Percentiles rank a stretch among this genome's conserved stretches.
Evolutionary conservation across 2,329 filamentous ascomycete species (phyloP).

Genomic region (Cladosporium velox): DNA sequence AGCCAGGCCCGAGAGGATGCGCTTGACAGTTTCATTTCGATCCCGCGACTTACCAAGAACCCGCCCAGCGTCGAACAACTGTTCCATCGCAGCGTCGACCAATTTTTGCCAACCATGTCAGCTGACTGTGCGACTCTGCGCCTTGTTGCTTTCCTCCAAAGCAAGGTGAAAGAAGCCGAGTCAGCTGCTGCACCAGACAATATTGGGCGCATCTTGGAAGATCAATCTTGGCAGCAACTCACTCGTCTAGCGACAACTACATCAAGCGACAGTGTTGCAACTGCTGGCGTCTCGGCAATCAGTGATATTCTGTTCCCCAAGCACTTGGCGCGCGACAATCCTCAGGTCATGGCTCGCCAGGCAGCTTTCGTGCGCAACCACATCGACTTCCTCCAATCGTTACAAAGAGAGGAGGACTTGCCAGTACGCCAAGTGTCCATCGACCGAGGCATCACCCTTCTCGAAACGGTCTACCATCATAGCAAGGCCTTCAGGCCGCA

Average conservation of each 20-base stretch:
- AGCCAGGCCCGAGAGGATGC: constrained; percentile 22
- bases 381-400: constrained; percentile 20
- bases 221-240: constrained; percentile 27
- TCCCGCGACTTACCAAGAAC: constrained; percentile 4
- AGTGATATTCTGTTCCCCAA: constrained; percentile 26
- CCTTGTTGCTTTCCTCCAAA: constrained; percentile 22
- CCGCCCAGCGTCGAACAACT: constrained; percentile 5
- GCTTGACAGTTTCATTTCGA: constrained; percentile 17
- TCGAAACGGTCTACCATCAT: constrained; percentile 17
- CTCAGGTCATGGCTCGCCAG: constrained; percentile 23
- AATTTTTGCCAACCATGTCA: constrained; percentile 17
- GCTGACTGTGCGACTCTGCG: constrained; percentile 17
- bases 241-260: constrained; percentile 24
- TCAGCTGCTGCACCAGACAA: neutral
- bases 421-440: constrained; percentile 7
- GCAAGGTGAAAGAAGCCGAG: constrained; percentile 9
- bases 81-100: constrained; percentile 17
- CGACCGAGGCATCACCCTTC: constrained; percentile 8
- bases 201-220: constrained; percentile 24
- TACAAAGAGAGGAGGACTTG: neutral
- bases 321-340: constrained; percentile 8
- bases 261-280: constrained; percentile 13
- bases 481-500: constrained; percentile 8
- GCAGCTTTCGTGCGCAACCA: constrained; percentile 27
- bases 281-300: constrained; percentile 13